Evolutionary conservation across 1,284 basidiomycete genomes (phyloP), one percentile per base, ranked within the genome.

Genomic region (Apiotrichum akiyoshidainum): DNA sequence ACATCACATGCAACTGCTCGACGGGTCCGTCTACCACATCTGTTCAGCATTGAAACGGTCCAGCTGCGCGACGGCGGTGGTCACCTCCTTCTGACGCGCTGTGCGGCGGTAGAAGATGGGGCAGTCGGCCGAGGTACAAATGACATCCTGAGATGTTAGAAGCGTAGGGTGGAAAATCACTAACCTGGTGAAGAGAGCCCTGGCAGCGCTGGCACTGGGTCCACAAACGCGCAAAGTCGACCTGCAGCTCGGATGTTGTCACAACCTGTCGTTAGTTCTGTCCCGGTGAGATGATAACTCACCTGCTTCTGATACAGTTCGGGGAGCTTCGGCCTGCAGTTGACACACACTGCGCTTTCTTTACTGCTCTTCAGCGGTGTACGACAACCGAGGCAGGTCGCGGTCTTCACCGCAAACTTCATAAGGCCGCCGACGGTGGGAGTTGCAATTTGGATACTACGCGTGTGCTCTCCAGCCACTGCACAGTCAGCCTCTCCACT

Each of bases 91-190:
- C 75, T 97, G 94, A 8, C 93, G 86, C 69, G 95, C 95, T 77
- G 95, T 96, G 44, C 95, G 82, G 86, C 95, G 92, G 76, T 98
- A 98, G 78, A 94, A 98, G 64, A 98, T 98, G 0, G 95, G 95
- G 68, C 95, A 99, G 77, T 99, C 95, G 71, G 91, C 94, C 72
- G 91, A 95, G 0, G 90, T 90, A 72, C 95, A 99, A 41, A 99
- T 81, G 19, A 98, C 95, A 71, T 99, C 95, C 87, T 95, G 63
- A 16, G 14, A 3, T 11, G 22, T 34, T 13, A 54, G 45, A n/a
- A n/a, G 12, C 12, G 21, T 21, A 37, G 46, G n/a, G 19, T 55
- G 17, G 19, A 41, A 13, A 11, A 10, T 21, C 46, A 60, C 79
- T 52, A 65, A 90, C 90, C 81, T 94, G 92, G 77, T 96, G 93